These are phyloP conservation scores for Euphrasia arctica DNA, from an alignment of 305 asterid species.

Conservation along the genomic window DNA sequence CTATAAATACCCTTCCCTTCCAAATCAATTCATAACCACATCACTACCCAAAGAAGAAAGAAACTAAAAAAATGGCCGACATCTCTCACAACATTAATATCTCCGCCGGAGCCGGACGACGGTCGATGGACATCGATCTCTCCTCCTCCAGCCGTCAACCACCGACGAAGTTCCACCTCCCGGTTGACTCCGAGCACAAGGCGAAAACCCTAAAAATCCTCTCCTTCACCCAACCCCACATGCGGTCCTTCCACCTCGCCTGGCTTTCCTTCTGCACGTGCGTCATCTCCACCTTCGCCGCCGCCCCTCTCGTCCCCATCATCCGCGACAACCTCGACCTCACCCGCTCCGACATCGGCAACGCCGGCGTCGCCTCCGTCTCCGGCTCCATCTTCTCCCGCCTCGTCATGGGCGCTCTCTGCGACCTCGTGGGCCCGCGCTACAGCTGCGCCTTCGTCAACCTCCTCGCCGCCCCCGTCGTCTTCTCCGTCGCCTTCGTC, in stretches of 20 bases:
- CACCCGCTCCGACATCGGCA: constrained; percentile 36
- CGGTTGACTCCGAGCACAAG: constrained; percentile 35
- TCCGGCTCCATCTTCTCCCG: constrained; percentile 40
- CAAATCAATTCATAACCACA: not conserved
- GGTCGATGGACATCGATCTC: not conserved
- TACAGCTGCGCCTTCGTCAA: constrained; percentile 36
- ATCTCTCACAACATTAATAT: not conserved
- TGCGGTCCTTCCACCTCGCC: constrained; percentile 38
- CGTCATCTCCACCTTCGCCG: constrained; percentile 40
- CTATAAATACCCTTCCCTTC: not conserved
- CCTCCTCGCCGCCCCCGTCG: constrained; percentile 30
- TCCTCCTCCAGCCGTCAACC: not conserved
- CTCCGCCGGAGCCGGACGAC: not conserved
- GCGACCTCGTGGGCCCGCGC: constrained; percentile 37
- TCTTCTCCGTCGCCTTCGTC: constrained; percentile 22
- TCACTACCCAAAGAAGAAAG: not conserved
- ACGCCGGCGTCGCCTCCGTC: constrained; percentile 43
- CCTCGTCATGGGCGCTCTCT: constrained; percentile 32
- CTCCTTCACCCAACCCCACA: constrained; percentile 33
- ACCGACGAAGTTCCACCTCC: constrained; percentile 22
- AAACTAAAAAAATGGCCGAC: not conserved
- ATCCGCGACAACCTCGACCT: constrained; percentile 37
- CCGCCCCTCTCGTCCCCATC: constrained; percentile 39
- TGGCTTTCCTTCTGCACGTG: constrained; percentile 39
- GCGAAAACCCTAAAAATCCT: constrained; percentile 30